phyloP scores from a whole-genome alignment of 1,284 basidiomycete genomes.

The Puccinia coronata region DNA sequence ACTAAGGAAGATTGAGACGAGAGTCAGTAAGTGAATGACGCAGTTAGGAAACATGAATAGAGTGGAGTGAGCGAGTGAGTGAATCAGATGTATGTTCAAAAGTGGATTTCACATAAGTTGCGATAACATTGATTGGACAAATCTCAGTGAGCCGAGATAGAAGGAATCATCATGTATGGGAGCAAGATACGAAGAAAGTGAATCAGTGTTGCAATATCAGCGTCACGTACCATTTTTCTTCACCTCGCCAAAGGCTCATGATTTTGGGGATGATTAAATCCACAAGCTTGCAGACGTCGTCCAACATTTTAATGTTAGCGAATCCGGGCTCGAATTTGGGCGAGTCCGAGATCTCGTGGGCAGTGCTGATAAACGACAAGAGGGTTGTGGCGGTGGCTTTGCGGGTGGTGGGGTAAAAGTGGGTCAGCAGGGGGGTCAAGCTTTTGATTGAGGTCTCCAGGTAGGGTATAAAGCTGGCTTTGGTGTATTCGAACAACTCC shows the following conservation, averaged over 20 bases:
- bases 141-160: slow-evolving; percentile 83
- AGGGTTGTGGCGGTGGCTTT: slow-evolving; percentile 89
- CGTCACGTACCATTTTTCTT: slow-evolving; percentile 94
- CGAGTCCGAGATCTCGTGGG: slow-evolving; percentile 83
- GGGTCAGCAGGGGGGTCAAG: slow-evolving; percentile 73
- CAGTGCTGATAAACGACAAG: slow-evolving; percentile 84
- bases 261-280: slow-evolving; percentile 74
- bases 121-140: slow-evolving; percentile 59
- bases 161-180: slow-evolving; percentile 57
- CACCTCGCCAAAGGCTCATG: slow-evolving; percentile 87
- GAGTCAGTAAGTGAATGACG: background rate
- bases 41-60: background rate
- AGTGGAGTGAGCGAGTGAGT: background rate
- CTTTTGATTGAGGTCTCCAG: slow-evolving; percentile 71
- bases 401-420: slow-evolving; percentile 95
- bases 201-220: slow-evolving; percentile 36
- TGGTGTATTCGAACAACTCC: slow-evolving; percentile 81
- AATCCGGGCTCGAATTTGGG: slow-evolving; percentile 79
- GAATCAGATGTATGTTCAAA: slow-evolving; percentile 28
- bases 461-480: slow-evolving; percentile 83
- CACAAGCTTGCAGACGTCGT: slow-evolving; percentile 79
- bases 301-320: slow-evolving; percentile 68
- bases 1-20: background rate
- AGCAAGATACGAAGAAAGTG: slow-evolving; percentile 39
- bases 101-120: slow-evolving; percentile 30